Base-by-base conservation (phyloP, 164 flowering plant genomes). In the Santalum album region DNA sequence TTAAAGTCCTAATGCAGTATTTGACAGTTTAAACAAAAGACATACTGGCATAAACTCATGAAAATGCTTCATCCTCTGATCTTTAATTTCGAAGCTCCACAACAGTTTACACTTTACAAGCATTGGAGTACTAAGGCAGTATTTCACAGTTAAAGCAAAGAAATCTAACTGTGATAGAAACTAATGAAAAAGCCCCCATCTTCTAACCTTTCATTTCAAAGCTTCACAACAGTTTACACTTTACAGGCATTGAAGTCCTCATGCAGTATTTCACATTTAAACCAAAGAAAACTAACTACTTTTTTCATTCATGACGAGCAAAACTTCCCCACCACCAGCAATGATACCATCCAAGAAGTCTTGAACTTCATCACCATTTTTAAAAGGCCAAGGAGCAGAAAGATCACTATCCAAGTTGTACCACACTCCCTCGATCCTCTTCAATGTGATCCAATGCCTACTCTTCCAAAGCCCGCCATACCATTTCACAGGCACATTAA, bases 341-440 rank as follows among this genome's bases (percentile, higher is more conserved):
- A 79, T 63, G 17, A 75, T 65, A 36, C 54, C 52, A 66, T 87
- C 88, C 75, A 89, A 68, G 59, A 80, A 87, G 7, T 58, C 76
- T 63, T 62, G 62, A 42, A 89, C 75, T 66, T 80, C 81, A 40
- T 76, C 79, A 0, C 63, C 47, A 55, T 69, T 68, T 62, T 64
- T 65, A 59, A 87, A 84, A 6, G 71, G 18, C 14, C 26, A 61
- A 18, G 96, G 96, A 47, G 69, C 49, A 39, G 19, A 29, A 53
- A 92, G 70, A 78, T 92, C 96, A 75, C 97, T 89, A 65, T 92
- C 99, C 78, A 92, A 83, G 65, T 89, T 87, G 71, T 85, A 87
- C 96, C 97, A 92, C 67, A 80, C 67, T 38, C 80, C 83, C 5
- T 58, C 74, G 32, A 89, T 69, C 69, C 66, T 80, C 54, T 83